phyloP scores from a whole-genome alignment of 495 filamentous ascomycete genomes.

The Podospora didyma region DNA sequence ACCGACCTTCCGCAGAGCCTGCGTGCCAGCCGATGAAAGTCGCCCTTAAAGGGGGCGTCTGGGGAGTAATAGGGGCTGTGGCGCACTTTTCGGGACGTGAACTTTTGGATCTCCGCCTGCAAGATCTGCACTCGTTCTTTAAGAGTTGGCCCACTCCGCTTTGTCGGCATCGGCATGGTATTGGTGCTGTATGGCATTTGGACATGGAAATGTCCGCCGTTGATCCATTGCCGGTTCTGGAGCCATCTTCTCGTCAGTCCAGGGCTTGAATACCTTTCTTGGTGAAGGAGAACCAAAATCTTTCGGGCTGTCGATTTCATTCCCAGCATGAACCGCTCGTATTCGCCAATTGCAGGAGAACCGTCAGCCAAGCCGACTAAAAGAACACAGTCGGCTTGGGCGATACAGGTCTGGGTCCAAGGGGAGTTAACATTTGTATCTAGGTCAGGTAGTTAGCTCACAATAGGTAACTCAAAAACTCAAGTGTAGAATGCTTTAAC shows the following conservation, averaged over 20 bases:
- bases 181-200: conserved; percentile 90
- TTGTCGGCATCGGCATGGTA: conserved; percentile 67
- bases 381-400: conserved; percentile 91
- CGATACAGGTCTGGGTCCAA: conserved; percentile 97
- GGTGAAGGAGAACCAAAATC: conserved; percentile 87
- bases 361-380: conserved; percentile 89
- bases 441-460: conserved; percentile 39
- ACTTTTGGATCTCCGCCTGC: conserved; percentile 96
- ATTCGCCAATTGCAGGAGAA: conserved; percentile 87
- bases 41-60: conserved; percentile 89
- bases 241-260: conserved; percentile 87
- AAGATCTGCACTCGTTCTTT: conserved; percentile 92
- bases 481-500: too few relatives aligned
- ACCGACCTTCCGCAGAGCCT: conserved; percentile 92
- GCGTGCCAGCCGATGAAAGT: conserved; percentile 90
- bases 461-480: too few relatives aligned
- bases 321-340: conserved; percentile 89
- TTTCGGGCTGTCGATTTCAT: conserved; percentile 97
- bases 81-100: conserved; percentile 79
- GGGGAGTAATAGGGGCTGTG: conserved; percentile 87
- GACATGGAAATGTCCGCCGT: conserved; percentile 96
- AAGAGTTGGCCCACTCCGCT: conserved; percentile 76
- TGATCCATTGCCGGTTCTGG: conserved; percentile 93
- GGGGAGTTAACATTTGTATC: conserved; percentile 92
- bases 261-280: conserved; percentile 80